Evolutionary conservation across 805 yeast genomes (phyloP).

Genomic region (Komagataella kurtzmanii): DNA sequence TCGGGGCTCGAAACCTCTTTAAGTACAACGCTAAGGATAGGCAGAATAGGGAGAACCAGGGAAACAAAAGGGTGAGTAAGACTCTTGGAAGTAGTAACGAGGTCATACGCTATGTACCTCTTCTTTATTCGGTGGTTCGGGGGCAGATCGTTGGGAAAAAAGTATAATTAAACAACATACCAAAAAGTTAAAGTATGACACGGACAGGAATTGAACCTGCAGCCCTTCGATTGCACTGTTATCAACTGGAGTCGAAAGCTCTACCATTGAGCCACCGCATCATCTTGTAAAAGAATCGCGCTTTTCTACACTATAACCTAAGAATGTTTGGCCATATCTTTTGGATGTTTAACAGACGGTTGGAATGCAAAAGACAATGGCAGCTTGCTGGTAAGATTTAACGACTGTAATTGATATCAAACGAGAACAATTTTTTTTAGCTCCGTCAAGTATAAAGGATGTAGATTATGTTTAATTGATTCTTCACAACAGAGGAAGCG

Average conservation of each 20-base stretch:
- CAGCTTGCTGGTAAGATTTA: too few species aligned
- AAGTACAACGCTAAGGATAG: background rate
- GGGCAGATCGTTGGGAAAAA: too few species aligned
- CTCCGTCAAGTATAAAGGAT: too few species aligned
- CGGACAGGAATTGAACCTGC: conserved; percentile 86
- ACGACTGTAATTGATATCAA: too few species aligned
- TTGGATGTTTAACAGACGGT: too few species aligned
- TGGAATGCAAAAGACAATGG: too few species aligned
- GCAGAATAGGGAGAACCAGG: background rate
- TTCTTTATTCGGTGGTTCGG: too few species aligned
- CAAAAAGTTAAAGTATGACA: conserved; percentile 31
- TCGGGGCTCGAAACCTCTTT: background rate
- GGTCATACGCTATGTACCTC: too few species aligned
- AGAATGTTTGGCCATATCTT: too few species aligned
- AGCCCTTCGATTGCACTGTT: conserved; percentile 55
- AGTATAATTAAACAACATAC: conserved; percentile 10
- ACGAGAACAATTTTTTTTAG: too few species aligned
- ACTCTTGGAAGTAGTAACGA: background rate
- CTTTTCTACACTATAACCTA: background rate
- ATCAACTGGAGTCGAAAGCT: conserved; percentile 62
- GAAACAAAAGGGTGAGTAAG: background rate
- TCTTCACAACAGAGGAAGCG: too few species aligned
- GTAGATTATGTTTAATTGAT: too few species aligned
- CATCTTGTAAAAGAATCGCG: background rate
- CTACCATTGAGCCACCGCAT: conserved; percentile 60